phyloP scores from a whole-genome alignment of 2,329 filamentous ascomycete genomes.

The Fusarium lyarnte region DNA sequence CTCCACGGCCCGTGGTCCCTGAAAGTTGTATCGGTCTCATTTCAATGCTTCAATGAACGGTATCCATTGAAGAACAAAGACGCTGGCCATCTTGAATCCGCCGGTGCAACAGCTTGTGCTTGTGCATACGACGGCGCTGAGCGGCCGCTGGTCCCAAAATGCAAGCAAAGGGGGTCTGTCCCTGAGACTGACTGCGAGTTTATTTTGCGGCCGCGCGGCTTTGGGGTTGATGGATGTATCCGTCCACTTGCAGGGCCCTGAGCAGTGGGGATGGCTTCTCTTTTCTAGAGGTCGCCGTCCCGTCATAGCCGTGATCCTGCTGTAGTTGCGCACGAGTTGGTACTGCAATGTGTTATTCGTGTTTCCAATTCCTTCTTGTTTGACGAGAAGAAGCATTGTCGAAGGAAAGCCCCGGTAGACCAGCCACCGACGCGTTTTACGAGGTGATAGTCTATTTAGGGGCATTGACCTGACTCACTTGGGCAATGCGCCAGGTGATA shows the following conservation, averaged over 20 bases:
- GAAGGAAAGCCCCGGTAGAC: conserved; percentile 8
- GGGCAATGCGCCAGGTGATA: neutral
- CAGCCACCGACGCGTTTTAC: conserved; percentile 31
- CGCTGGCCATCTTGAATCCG: conserved; percentile 7
- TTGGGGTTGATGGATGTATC: conserved; percentile 22
- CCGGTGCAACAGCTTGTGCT: conserved; percentile 13
- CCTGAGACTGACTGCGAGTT: conserved; percentile 35
- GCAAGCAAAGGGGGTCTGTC: conserved; percentile 4
- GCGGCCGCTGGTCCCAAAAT: conserved; percentile 1
- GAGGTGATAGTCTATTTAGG: neutral
- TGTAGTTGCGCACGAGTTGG: conserved; percentile 13
- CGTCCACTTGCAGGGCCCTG: conserved; percentile 31
- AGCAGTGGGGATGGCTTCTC: conserved; percentile 29
- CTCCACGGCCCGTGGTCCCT: neutral
- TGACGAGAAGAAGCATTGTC: neutral
- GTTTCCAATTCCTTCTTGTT: conserved; percentile 1
- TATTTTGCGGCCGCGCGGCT: conserved; percentile 38
- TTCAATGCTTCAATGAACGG: neutral
- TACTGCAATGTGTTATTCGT: conserved; percentile 25
- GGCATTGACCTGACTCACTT: conserved; percentile 5
- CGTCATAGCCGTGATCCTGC: conserved; percentile 31
- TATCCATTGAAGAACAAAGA: neutral
- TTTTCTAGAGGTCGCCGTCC: conserved; percentile 31
- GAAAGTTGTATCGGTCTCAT: neutral
- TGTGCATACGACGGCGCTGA: conserved; percentile 2